Conservation (phyloP, 495 filamentous ascomycete species). For the Aspergillus affinis region DNA sequence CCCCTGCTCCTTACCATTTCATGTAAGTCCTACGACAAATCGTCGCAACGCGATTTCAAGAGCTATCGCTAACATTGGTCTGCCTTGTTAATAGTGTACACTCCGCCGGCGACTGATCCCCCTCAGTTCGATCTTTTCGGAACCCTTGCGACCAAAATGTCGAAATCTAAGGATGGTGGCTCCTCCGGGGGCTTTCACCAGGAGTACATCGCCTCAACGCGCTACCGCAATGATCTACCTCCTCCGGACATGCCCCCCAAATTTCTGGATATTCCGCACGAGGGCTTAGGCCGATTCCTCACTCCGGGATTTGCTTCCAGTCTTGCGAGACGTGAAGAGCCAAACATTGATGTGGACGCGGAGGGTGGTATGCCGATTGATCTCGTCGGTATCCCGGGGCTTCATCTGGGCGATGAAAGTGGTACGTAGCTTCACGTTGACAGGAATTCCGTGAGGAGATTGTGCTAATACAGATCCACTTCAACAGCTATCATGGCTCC, state of each 20-base stretch:
- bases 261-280: conserved; percentile 92
- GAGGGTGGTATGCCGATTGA: conserved; percentile 98
- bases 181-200: conserved; percentile 73
- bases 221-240: conserved; percentile 92
- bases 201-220: conserved; percentile 92
- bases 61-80: conserved; percentile 14
- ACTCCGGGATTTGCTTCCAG: conserved; percentile 83
- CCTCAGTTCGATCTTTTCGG: background rate
- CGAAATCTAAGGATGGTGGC: conserved; percentile 43
- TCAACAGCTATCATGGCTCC: conserved; percentile 75
- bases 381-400: conserved; percentile 86
- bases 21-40: conserved; percentile 12
- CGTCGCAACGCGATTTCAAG: background rate
- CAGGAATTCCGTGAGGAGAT: background rate
- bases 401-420: conserved; percentile 94
- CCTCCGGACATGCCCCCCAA: conserved; percentile 93
- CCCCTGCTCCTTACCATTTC: conserved; percentile 12
- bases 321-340: conserved; percentile 83
- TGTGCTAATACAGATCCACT: conserved; percentile 12
- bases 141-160: conserved; percentile 15
- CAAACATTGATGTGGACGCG: conserved; percentile 95
- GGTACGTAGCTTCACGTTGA: conserved; percentile 57
- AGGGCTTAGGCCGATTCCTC: conserved; percentile 84
- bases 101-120: conserved; percentile 6
- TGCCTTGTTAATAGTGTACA: conserved; percentile 7